A percentile compares a stretch with the other conserved stretches of the same genome.
Conservation (phyloP, 768 basidiomycete species). For the Mycena capillaripes region DNA sequence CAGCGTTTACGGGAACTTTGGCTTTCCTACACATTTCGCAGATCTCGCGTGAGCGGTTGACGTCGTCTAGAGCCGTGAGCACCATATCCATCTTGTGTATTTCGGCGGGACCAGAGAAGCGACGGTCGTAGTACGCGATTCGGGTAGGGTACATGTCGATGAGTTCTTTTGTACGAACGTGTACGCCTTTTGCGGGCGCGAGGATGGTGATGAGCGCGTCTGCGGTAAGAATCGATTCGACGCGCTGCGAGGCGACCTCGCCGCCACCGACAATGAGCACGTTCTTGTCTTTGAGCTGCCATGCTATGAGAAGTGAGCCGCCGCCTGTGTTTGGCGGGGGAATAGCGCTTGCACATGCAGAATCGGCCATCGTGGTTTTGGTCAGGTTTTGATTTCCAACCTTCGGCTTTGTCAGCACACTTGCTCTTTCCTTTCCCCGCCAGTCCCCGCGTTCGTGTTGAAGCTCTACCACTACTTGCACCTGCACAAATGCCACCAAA, state of each 20-base stretch:
- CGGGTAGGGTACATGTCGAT: constrained; percentile 62
- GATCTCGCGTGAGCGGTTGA: constrained; percentile 78
- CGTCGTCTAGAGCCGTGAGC: constrained; percentile 93
- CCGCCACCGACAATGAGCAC: constrained; percentile 97
- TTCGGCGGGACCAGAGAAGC: constrained; percentile 76
- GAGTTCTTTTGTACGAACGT: constrained; percentile 67
- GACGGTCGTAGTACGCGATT: constrained; percentile 80
- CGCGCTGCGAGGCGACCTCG: constrained; percentile 88
- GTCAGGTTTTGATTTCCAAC: neutral
- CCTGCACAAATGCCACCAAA: constrained; percentile 73
- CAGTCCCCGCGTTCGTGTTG: no score
- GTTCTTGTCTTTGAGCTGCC: constrained; percentile 87
- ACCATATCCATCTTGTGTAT: constrained; percentile 86
- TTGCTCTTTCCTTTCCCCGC: constrained; percentile 9
- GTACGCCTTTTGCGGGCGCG: constrained; percentile 76
- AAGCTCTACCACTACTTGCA: neutral
- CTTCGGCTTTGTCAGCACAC: constrained; percentile 26
- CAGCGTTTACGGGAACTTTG: constrained; percentile 93
- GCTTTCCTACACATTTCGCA: constrained; percentile 74
- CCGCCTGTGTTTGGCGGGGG: constrained; percentile 55
- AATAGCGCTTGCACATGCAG: constrained; percentile 7
- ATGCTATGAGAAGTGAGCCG: constrained; percentile 90
- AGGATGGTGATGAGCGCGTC: constrained; percentile 86
- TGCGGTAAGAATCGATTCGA: constrained; percentile 87
- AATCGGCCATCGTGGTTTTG: constrained; percentile 17